Conservation (phyloP, 1,139 yeast genomes). For the Entelexis paramagnoliae region DNA sequence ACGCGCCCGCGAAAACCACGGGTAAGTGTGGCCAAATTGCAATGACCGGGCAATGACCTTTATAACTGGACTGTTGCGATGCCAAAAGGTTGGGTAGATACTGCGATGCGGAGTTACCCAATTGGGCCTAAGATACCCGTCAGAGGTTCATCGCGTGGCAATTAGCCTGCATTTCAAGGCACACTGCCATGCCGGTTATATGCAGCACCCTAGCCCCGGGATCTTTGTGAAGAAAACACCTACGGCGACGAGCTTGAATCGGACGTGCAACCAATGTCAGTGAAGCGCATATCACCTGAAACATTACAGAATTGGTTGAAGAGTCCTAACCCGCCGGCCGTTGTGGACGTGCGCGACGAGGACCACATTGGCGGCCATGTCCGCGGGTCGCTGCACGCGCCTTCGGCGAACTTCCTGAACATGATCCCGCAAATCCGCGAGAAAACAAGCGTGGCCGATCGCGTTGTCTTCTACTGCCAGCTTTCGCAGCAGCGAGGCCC, state of each 20-base stretch:
- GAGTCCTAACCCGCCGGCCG: slow-evolving; percentile 31
- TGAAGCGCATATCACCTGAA: slow-evolving; percentile 12
- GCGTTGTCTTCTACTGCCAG: slow-evolving; percentile 82
- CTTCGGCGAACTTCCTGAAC: slow-evolving; percentile 43
- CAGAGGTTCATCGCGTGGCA: not conserved
- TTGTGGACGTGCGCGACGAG: slow-evolving; percentile 79
- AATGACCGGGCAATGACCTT: not conserved
- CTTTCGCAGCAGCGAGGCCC: slow-evolving; percentile 89
- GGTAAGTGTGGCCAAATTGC: not conserved
- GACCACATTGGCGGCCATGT: slow-evolving; percentile 77
- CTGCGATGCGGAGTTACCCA: not conserved
- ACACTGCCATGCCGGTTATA: not conserved
- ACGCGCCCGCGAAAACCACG: not conserved
- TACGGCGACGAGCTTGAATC: not conserved
- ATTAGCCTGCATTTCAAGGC: not conserved
- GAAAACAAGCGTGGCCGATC: slow-evolving; percentile 35
- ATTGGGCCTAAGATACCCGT: not conserved
- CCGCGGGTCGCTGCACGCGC: slow-evolving; percentile 48
- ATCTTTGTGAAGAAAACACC: not conserved
- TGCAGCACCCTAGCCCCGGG: not conserved
- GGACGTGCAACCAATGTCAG: not conserved
- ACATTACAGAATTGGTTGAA: slow-evolving; percentile 20
- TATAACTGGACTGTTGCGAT: not conserved
- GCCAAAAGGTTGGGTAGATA: not conserved
- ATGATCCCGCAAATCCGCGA: slow-evolving; percentile 39